Conservation (phyloP, 2,329 filamentous ascomycete genomes). For the Xylaria sp. region DNA sequence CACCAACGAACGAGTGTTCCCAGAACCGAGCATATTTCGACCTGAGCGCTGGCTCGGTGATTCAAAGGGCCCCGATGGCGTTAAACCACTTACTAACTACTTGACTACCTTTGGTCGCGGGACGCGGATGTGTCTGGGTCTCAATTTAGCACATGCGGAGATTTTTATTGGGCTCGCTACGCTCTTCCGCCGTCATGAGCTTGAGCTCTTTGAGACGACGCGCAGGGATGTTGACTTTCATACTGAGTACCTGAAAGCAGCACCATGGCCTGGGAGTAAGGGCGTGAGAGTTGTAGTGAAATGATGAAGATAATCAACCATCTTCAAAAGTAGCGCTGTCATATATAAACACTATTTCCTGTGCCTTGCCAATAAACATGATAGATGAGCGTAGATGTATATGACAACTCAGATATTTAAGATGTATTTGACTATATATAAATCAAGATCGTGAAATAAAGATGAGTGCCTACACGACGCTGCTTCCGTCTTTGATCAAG, state of each 20-base stretch:
- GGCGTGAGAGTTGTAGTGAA: constrained; percentile 31
- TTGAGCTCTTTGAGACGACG: constrained; percentile 47
- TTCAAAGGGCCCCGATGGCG: constrained; percentile 27
- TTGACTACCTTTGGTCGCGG: constrained; percentile 50
- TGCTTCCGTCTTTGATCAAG: not conserved
- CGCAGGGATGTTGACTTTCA: constrained; percentile 38
- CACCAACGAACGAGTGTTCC: constrained; percentile 36
- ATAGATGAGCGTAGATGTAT: not conserved
- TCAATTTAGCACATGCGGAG: constrained; percentile 49
- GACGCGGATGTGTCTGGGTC: constrained; percentile 50
- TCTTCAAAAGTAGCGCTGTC: too few relatives aligned
- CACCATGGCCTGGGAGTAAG: constrained; percentile 29
- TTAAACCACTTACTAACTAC: constrained; percentile 33
- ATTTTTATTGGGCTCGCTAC: constrained; percentile 55
- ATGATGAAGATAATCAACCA: not conserved
- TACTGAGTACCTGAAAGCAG: constrained; percentile 21
- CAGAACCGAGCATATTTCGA: constrained; percentile 29
- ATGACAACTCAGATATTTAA: not conserved
- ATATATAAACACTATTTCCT: not conserved
- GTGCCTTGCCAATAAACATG: not conserved
- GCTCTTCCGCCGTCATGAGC: constrained; percentile 57
- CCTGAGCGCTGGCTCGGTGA: constrained; percentile 41
- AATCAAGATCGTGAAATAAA: not conserved
- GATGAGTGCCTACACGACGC: not conserved
- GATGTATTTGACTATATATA: not conserved